Evolutionary conservation across 306 rosid genomes (phyloP), one percentile per base, ranked within the genome.

Genomic region (Lathyrus sativus): DNA sequence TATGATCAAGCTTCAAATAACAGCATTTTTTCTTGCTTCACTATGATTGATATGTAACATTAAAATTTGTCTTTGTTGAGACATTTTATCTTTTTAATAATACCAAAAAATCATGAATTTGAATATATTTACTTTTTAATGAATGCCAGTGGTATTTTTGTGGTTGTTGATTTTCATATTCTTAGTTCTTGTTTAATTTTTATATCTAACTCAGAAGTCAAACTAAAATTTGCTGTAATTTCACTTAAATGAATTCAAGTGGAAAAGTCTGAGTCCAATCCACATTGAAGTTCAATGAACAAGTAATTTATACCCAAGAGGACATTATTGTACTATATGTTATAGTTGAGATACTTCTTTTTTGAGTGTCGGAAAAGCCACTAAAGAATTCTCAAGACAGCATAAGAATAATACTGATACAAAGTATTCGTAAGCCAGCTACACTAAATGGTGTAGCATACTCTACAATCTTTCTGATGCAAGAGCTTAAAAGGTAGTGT

Each of bases 361-460:
- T 61, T 53, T 55, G 37, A 77, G 73, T 77, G 56, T 45, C 37
- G 7, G 18, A 54, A 31, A 70, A 70, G 80, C 5, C 67, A 77
- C 45, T 33, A 56, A 17, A 51, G 24, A 26, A 37, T 54, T 64
- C 41, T 43, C 68, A 67, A 15, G 22, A 59, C 38, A 67, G 37
- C 38, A 59, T 48, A 24, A 44, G 6, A 59, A 29, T 53, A 68
- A 29, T 68, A 22, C 41, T 61, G 70, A 55, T 14, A 69, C 69
- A 70, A 62, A 70, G 24, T 51, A 76, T 62, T 62, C 29, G 65
- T 50, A 61, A 68, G 42, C 12, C 74, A 75, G 63, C 78, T 66
- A 67, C 63, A 75, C 68, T 67, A 74, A 75, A 43, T 62, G 43
- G 70, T 51, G 79, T 39, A 51, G 71, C 33, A 51, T 61, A 69